These are phyloP conservation scores for Penicillium palitans DNA, from an alignment of 2,329 filamentous ascomycete species.

Conservation along the genomic window DNA sequence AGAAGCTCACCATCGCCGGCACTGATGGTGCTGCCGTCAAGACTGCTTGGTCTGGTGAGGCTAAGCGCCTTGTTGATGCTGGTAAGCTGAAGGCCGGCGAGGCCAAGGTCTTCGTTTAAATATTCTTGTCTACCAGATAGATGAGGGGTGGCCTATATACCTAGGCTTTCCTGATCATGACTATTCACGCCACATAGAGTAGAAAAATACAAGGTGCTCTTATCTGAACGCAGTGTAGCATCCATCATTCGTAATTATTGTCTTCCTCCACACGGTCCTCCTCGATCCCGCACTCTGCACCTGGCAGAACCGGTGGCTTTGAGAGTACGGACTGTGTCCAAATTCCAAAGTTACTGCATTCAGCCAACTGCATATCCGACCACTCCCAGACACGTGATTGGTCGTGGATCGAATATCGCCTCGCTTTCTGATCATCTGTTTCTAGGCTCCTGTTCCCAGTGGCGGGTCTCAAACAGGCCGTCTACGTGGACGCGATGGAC, in stretches of 20 bases:
- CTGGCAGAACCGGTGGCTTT: background rate
- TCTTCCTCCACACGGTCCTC: background rate
- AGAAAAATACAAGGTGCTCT: conserved; percentile 11
- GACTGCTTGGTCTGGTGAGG: conserved; percentile 74
- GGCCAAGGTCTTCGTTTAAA: conserved; percentile 57
- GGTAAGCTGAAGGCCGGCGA: conserved; percentile 88
- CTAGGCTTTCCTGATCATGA: conserved; percentile 14
- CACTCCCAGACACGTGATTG: background rate
- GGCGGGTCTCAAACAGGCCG: background rate
- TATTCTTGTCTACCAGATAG: conserved; percentile 8
- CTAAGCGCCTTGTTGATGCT: conserved; percentile 72
- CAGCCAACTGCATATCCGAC: conserved; percentile 3
- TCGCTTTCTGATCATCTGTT: background rate
- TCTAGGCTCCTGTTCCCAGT: background rate
- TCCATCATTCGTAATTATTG: background rate
- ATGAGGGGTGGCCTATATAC: conserved; percentile 6
- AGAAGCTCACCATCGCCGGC: conserved; percentile 72
- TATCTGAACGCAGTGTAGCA: background rate
- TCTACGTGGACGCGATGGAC: background rate
- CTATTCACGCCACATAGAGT: conserved; percentile 18
- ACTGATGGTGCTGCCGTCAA: conserved; percentile 85
- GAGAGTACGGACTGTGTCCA: too few species aligned
- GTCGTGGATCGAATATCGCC: background rate
- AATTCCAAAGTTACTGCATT: background rate
- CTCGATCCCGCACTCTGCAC: too few species aligned